Conservation (phyloP, 2,329 filamentous ascomycete species). For the Neonectria coccinea region DNA sequence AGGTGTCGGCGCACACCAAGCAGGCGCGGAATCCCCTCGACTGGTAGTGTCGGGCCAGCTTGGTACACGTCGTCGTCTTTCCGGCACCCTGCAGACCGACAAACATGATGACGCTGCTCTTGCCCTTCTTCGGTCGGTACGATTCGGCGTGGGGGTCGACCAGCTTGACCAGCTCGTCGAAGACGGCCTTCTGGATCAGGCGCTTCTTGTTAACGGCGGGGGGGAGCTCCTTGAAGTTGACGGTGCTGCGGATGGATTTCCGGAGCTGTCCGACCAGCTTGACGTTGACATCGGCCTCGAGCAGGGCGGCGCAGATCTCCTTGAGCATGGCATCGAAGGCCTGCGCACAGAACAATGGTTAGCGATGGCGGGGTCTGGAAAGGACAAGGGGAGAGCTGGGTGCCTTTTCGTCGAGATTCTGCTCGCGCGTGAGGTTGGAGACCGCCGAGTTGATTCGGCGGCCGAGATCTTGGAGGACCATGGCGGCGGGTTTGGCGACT, state of each 20-base stretch:
- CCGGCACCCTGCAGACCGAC: slow-evolving; percentile 97
- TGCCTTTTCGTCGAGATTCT: slow-evolving; percentile 96
- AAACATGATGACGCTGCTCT: slow-evolving; percentile 98
- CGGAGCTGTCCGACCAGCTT: slow-evolving; percentile 90
- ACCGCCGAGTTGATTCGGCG: slow-evolving; percentile 98
- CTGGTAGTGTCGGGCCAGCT: slow-evolving; percentile 94
- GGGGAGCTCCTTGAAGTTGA: slow-evolving; percentile 95
- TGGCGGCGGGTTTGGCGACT: slow-evolving; percentile 55
- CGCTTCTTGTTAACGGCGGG: slow-evolving; percentile 98
- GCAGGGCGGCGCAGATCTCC: slow-evolving; percentile 94
- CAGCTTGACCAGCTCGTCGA: slow-evolving; percentile 94
- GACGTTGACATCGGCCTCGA: slow-evolving; percentile 98
- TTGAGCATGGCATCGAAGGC: slow-evolving; percentile 99
- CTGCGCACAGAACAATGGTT: slow-evolving; percentile 56
- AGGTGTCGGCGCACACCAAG: slow-evolving; percentile 96
- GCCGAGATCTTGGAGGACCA: slow-evolving; percentile 99
- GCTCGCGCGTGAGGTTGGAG: slow-evolving; percentile 89
- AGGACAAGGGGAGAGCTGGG: slow-evolving; percentile 25
- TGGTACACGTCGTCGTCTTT: slow-evolving; percentile 98
- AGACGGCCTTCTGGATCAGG: slow-evolving; percentile 96
- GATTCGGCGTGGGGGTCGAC: slow-evolving; percentile 96
- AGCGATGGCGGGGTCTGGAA: slow-evolving; percentile 32
- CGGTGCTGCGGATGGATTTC: slow-evolving; percentile 88
- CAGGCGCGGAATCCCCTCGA: slow-evolving; percentile 92
- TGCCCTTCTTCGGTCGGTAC: slow-evolving; percentile 97